Conservation (phyloP, 371 early-diverging fungal genomes). For the Neoconidiobolus thromboides region DNA sequence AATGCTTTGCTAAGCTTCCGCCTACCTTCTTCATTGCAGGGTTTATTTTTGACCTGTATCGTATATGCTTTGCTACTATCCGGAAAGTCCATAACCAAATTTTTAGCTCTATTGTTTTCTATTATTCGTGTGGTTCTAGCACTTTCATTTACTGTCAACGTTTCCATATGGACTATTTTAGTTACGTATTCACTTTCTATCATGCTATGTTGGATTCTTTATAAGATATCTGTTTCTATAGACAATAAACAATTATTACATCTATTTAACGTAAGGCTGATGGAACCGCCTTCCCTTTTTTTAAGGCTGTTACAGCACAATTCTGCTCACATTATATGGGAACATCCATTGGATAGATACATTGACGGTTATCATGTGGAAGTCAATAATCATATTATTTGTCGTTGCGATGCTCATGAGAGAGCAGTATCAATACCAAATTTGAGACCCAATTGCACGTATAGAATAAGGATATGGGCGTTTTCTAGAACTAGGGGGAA, state of each 20-base stretch:
- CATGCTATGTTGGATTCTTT: not conserved
- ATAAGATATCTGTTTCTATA: not conserved
- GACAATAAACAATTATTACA: constrained; percentile 1
- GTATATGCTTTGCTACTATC: not conserved
- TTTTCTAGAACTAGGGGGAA: not conserved
- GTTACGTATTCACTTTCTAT: not conserved
- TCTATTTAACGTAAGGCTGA: not conserved
- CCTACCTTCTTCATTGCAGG: constrained; percentile 3
- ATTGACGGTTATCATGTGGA: not conserved
- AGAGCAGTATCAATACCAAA: not conserved
- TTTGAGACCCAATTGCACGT: not conserved
- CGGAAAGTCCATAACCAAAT: not conserved
- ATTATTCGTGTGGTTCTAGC: not conserved
- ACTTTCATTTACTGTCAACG: not conserved
- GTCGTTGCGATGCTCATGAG: not conserved
- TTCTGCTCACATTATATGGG: constrained; percentile 5
- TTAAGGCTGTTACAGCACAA: not conserved
- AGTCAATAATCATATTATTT: constrained; percentile 2
- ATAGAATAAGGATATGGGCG: constrained; percentile 3
- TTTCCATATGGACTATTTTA: not conserved
- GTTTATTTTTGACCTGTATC: not conserved
- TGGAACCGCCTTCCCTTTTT: constrained; percentile 4
- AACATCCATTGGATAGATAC: not conserved
- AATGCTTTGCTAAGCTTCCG: constrained; percentile 2
- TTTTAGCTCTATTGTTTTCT: not conserved